Conservation (phyloP, 2,329 filamentous ascomycete species). For the Botrytis medusae region DNA sequence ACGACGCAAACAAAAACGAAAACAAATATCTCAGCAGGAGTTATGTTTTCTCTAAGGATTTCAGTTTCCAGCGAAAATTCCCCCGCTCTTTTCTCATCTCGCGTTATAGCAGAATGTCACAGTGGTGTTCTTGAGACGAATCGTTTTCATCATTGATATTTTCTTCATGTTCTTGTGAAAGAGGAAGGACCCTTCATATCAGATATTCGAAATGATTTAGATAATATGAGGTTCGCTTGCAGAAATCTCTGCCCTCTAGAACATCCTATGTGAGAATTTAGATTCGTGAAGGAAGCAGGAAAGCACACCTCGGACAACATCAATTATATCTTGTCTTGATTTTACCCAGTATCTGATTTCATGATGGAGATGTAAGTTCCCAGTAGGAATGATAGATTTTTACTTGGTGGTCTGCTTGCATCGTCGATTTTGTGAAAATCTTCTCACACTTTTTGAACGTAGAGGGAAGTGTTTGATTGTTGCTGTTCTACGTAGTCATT, state of each 20-base stretch:
- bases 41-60: not conserved
- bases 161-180: not conserved
- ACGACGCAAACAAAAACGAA: not conserved
- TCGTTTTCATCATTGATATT: not conserved
- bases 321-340: not conserved
- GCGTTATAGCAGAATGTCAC: fast-evolving
- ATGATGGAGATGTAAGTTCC: fast-evolving
- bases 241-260: not conserved
- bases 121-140: not conserved
- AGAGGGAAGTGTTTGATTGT: not conserved
- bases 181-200: fast-evolving
- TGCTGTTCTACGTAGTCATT: not conserved
- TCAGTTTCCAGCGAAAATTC: not conserved
- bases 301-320: not conserved
- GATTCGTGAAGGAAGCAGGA: not conserved
- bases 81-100: not conserved
- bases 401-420: fast-evolving
- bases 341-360: not conserved
- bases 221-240: fast-evolving
- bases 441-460: not conserved
- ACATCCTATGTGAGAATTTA: not conserved
- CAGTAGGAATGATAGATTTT: not conserved
- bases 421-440: not conserved
- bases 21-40: not conserved
- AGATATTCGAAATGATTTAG: fast-evolving